A percentile compares a stretch with the other conserved stretches of the same genome.
phyloP scores from a whole-genome alignment of 140 eudicot genomes.

The Bidens hawaiensis region DNA sequence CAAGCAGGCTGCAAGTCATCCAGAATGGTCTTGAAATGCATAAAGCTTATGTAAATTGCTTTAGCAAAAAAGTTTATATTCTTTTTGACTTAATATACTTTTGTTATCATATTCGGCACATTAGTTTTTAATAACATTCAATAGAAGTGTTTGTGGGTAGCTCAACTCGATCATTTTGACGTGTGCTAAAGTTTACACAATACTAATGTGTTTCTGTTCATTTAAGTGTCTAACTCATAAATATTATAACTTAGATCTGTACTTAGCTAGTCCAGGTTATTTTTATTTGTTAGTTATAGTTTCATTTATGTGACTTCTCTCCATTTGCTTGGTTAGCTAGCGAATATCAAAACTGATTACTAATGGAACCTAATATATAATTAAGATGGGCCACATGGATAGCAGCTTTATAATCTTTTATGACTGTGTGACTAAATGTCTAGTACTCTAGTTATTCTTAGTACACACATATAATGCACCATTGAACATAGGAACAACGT shows the following conservation, averaged over 20 bases:
- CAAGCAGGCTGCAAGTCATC: not conserved
- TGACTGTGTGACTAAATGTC: not conserved
- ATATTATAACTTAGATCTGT: not conserved
- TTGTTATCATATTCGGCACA: not conserved
- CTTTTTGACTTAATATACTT: not conserved
- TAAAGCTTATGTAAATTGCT: not conserved
- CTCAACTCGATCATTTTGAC: not conserved
- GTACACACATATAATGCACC: not conserved
- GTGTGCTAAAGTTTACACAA: not conserved
- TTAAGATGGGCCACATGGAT: not conserved
- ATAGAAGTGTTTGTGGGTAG: not conserved
- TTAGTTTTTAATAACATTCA: not conserved
- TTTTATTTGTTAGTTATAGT: not conserved
- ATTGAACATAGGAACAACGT: not conserved
- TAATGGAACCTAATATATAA: not conserved
- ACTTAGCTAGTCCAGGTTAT: not conserved
- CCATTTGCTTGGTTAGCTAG: not conserved
- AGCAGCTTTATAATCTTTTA: not conserved
- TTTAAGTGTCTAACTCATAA: not conserved
- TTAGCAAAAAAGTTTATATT: not conserved
- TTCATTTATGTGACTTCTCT: not conserved
- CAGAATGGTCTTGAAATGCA: not conserved
- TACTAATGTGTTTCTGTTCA: not conserved
- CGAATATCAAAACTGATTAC: not conserved
- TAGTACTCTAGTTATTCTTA: not conserved